These are phyloP conservation scores for Ricinus communis DNA, from an alignment of 345 rosid species.

Conservation along the genomic window DNA sequence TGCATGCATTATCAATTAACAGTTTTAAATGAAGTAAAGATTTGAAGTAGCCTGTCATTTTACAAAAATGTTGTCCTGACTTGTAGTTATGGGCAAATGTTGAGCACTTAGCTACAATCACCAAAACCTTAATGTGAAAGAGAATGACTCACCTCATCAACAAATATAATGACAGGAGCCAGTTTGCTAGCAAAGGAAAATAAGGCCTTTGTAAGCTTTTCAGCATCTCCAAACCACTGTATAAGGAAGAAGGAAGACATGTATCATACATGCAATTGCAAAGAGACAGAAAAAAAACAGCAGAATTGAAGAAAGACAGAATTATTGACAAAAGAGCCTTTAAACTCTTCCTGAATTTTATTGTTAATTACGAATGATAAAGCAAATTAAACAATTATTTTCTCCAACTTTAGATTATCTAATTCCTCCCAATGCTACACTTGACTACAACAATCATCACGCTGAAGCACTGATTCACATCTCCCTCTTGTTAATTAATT, in stretches of 20 bases:
- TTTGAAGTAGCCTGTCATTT: background rate
- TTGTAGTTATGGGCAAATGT: background rate
- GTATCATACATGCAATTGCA: background rate
- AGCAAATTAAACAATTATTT: background rate
- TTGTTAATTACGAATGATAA: background rate
- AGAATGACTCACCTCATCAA: constrained; percentile 74
- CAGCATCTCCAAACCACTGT: constrained; percentile 99
- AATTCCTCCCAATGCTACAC: background rate
- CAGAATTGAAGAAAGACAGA: no score
- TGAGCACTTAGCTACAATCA: background rate
- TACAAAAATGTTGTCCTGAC: background rate
- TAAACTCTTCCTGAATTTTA: background rate
- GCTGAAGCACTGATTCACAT: background rate
- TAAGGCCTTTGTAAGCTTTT: constrained; percentile 93
- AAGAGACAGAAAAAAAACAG: background rate
- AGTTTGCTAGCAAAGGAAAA: constrained; percentile 93
- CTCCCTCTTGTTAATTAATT: background rate
- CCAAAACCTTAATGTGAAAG: background rate
- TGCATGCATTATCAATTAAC: no score
- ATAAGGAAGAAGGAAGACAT: constrained; percentile 13
- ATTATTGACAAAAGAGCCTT: background rate
- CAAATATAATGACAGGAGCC: constrained; percentile 92
- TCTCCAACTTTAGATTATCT: constrained; percentile 2
- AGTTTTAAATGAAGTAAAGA: no score
- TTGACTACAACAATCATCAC: background rate